A percentile compares a stretch with the other conserved stretches of the same genome.
Conservation (phyloP, 208 protist genomes). For the Acanthamoeba lenticulata region DNA sequence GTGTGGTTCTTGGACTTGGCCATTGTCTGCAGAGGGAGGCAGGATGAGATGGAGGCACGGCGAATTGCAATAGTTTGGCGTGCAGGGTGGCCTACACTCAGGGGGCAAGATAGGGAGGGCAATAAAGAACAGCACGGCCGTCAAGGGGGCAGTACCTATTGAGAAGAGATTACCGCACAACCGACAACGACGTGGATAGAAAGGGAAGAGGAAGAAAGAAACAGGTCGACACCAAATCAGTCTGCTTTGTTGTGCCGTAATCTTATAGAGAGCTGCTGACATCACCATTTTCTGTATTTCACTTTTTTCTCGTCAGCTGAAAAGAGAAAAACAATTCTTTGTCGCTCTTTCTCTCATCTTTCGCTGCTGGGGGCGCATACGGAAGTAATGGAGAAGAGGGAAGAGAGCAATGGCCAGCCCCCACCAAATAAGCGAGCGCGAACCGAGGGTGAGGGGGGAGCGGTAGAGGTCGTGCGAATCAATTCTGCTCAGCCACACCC, state of each 20-base stretch:
- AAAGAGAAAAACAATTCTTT: neutral
- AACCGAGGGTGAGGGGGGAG: neutral
- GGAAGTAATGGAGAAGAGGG: neutral
- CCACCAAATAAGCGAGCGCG: neutral
- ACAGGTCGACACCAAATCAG: neutral
- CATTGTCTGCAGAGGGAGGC: slow-evolving; percentile 63
- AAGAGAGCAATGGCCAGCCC: too few relatives aligned
- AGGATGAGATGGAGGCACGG: too few relatives aligned
- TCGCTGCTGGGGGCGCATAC: too few relatives aligned
- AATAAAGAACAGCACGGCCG: neutral
- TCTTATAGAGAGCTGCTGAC: neutral
- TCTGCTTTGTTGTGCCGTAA: neutral
- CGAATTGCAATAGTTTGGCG: too few relatives aligned
- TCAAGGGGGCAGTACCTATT: neutral
- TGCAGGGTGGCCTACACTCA: neutral
- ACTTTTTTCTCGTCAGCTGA: neutral
- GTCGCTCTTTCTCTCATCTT: too few relatives aligned
- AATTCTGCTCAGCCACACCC: neutral
- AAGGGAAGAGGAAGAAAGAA: slow-evolving; percentile 31
- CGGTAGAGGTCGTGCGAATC: neutral
- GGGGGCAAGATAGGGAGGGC: neutral
- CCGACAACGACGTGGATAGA: neutral
- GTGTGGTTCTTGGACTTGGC: slow-evolving; percentile 87
- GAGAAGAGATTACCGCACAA: neutral
- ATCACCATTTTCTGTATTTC: neutral